Percentiles rank a stretch among this genome's conserved stretches.
Conservation (phyloP, 2,329 filamentous ascomycete species). For the Claviceps sp. region DNA sequence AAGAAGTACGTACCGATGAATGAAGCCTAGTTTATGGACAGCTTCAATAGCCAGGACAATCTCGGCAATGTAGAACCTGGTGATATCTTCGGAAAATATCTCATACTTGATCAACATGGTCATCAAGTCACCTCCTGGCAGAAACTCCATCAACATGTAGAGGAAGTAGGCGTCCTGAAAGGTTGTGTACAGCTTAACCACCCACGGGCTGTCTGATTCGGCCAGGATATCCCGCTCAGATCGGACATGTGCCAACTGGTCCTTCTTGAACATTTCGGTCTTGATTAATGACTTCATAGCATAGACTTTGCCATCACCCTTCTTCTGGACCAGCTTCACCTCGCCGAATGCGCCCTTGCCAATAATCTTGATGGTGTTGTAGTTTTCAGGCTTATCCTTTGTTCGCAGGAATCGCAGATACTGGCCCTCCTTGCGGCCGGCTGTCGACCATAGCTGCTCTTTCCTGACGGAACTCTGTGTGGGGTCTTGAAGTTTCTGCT, state of each 20-base stretch:
- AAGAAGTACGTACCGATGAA: conserved; percentile 66
- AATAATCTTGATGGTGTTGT: conserved; percentile 93
- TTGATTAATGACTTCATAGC: conserved; percentile 98
- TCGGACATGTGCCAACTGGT: conserved; percentile 92
- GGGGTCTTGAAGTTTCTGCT: conserved; percentile 69
- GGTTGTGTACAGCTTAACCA: conserved; percentile 95
- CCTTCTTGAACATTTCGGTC: conserved; percentile 99
- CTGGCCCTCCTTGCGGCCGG: conserved; percentile 78
- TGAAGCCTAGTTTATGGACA: conserved; percentile 94
- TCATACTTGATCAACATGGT: conserved; percentile 99
- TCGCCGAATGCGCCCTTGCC: conserved; percentile 98
- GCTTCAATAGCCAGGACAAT: conserved; percentile 97
- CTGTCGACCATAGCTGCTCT: conserved; percentile 71
- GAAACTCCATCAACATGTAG: conserved; percentile 99
- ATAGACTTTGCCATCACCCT: conserved; percentile 91
- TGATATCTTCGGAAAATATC: conserved; percentile 98
- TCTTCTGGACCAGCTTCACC: conserved; percentile 94
- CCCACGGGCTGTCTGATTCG: conserved; percentile 98
- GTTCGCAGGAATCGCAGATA: conserved; percentile 91
- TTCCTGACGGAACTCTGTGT: conserved; percentile 63
- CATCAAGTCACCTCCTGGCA: conserved; percentile 96
- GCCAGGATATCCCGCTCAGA: conserved; percentile 95
- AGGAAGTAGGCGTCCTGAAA: conserved; percentile 95
- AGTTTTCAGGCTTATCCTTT: conserved; percentile 87
- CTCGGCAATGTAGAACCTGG: conserved; percentile 97